Conservation (phyloP, 2,329 filamentous ascomycete species). For the Malbranchea cinnamomea region DNA sequence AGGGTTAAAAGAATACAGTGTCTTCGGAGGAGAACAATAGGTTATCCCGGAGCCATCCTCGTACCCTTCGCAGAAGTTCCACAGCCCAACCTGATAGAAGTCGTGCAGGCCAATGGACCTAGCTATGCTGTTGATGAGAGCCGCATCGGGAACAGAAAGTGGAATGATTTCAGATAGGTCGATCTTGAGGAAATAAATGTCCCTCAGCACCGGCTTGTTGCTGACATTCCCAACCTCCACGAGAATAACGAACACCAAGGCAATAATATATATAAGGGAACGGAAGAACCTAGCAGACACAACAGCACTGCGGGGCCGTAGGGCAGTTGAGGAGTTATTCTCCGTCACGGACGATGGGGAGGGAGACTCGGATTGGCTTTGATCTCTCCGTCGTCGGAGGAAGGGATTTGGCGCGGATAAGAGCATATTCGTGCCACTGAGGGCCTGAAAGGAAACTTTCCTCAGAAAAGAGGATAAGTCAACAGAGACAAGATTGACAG, state of each 20-base stretch:
- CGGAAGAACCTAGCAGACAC: no score
- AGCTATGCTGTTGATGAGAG: constrained; percentile 74
- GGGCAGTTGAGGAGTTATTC: constrained; percentile 17
- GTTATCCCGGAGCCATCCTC: constrained; percentile 52
- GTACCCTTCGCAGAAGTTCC: constrained; percentile 86
- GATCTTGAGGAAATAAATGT: constrained; percentile 74
- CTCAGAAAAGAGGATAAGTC: no score
- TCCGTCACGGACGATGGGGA: no score
- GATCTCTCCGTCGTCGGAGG: no score
- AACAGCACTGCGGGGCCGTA: no score
- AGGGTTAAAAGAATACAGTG: constrained; percentile 83
- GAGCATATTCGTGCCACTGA: no score
- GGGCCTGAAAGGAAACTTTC: no score
- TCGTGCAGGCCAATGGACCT: constrained; percentile 77
- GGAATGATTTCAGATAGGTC: constrained; percentile 72
- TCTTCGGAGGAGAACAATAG: constrained; percentile 52
- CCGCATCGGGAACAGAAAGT: constrained; percentile 52
- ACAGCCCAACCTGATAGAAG: constrained; percentile 85
- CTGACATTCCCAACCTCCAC: constrained; percentile 64
- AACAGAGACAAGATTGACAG: no score
- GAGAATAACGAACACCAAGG: constrained; percentile 65
- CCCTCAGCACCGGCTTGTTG: constrained; percentile 44
- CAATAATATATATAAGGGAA: constrained; percentile 55
- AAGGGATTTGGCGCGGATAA: no score
- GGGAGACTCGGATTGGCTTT: no score